These are phyloP conservation scores for Castanea crenata DNA, from an alignment of 306 rosid genomes.

Conservation along the genomic window DNA sequence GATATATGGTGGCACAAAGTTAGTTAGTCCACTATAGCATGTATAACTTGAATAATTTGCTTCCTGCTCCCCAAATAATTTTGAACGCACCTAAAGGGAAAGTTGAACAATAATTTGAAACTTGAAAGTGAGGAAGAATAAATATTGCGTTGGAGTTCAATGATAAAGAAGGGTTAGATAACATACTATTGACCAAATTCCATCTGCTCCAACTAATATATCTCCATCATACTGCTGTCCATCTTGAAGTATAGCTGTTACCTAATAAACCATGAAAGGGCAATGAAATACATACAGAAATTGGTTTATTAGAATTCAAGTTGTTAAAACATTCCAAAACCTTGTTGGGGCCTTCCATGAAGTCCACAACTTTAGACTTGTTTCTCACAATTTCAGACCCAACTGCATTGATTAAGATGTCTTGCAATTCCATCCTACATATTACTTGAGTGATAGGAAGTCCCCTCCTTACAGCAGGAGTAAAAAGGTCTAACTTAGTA, in stretches of 20 bases:
- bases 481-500: too few relatives aligned
- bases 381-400: slow-evolving; percentile 40
- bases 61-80: slow-evolving; percentile 37
- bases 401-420: slow-evolving; percentile 41
- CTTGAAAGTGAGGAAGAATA: neutral
- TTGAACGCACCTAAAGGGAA: slow-evolving; percentile 40
- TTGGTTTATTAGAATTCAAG: neutral
- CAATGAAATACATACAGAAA: neutral
- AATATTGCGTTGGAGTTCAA: neutral
- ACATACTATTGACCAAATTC: slow-evolving; percentile 49
- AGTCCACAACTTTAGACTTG: slow-evolving; percentile 47
- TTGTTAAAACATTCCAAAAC: slow-evolving; percentile 21
- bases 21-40: slow-evolving; percentile 47
- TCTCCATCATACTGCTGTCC: slow-evolving; percentile 44
- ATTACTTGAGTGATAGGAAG: slow-evolving; percentile 27
- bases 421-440: slow-evolving; percentile 48
- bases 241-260: slow-evolving; percentile 38
- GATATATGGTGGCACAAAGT: slow-evolving; percentile 36
- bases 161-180: slow-evolving; percentile 18
- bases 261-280: slow-evolving; percentile 19
- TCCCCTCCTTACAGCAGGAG: too few relatives aligned
- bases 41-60: slow-evolving; percentile 42
- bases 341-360: slow-evolving; percentile 29
- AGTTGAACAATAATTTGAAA: slow-evolving; percentile 12
- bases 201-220: slow-evolving; percentile 49